These are phyloP conservation scores for Diutina pseudorugosa DNA, from an alignment of 1,139 yeast species.

Conservation along the genomic window DNA sequence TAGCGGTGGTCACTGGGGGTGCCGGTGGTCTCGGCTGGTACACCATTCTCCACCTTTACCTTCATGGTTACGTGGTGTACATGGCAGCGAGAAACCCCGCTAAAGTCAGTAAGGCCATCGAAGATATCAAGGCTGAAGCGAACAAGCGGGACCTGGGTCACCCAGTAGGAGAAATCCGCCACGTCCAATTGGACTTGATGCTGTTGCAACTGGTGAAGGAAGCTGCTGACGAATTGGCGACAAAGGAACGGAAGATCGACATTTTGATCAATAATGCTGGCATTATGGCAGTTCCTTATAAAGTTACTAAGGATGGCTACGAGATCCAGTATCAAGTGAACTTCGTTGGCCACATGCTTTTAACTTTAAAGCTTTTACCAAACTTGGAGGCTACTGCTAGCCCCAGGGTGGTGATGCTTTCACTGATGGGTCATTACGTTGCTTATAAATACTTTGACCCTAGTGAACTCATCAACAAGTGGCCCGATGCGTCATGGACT, in stretches of 20 bases:
- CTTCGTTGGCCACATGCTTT: slow-evolving; percentile 21
- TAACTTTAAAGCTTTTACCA: too few species aligned
- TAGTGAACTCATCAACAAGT: slow-evolving; percentile 12
- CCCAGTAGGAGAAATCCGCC: slow-evolving; percentile 18
- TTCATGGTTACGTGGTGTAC: too few species aligned
- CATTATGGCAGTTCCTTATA: slow-evolving; percentile 27
- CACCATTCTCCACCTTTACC: too few species aligned
- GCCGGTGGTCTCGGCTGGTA: slow-evolving; percentile 73
- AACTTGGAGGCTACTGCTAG: slow-evolving; percentile 12
- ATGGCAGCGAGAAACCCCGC: too few species aligned
- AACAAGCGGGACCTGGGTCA: slow-evolving; percentile 16
- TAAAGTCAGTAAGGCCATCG: too few species aligned
- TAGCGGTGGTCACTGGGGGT: slow-evolving; percentile 71
- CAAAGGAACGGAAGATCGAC: slow-evolving; percentile 18
- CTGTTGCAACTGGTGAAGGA: slow-evolving; percentile 19
- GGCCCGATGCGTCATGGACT: slow-evolving; percentile 15
- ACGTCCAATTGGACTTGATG: slow-evolving; percentile 21
- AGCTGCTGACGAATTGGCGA: slow-evolving; percentile 17
- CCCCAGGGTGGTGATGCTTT: slow-evolving; percentile 22
- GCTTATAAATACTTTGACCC: slow-evolving; percentile 13
- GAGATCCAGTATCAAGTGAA: slow-evolving; percentile 34
- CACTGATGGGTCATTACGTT: slow-evolving; percentile 24
- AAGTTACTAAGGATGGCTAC: slow-evolving; percentile 23
- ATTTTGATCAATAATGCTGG: slow-evolving; percentile 32
- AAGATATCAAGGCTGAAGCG: too few species aligned